These are phyloP conservation scores for Trichoderma asperellum DNA, from an alignment of 2,329 filamentous ascomycete species.

Conservation along the genomic window DNA sequence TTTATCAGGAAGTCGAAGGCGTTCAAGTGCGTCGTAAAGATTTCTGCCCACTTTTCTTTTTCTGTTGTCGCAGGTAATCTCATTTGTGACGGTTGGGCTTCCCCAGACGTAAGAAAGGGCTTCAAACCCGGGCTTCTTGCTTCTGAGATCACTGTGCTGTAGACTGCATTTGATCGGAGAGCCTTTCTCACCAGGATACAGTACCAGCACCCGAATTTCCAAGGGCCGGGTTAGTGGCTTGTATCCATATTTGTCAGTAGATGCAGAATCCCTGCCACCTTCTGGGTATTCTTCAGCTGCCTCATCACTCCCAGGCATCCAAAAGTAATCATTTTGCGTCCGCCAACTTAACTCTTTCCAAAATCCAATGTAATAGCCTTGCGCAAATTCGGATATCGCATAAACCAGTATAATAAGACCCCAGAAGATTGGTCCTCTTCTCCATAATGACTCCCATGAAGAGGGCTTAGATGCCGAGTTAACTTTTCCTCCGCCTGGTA, in stretches of 20 bases:
- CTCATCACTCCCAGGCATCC: background rate
- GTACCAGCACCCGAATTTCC: background rate
- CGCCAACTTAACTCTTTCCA: background rate
- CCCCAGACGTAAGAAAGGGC: background rate
- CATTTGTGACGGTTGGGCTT: background rate
- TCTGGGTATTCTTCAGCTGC: background rate
- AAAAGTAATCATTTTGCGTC: background rate
- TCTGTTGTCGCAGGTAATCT: background rate
- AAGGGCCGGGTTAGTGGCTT: background rate
- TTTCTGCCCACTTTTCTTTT: background rate
- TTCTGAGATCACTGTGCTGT: background rate
- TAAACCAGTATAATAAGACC: background rate
- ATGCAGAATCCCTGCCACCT: background rate
- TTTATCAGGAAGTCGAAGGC: background rate
- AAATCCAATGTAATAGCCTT: background rate
- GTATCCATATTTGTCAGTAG: background rate
- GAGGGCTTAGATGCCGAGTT: background rate
- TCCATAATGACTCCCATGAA: background rate
- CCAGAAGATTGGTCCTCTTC: background rate
- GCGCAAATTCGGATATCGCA: background rate
- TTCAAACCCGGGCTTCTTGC: background rate
- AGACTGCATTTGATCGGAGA: background rate
- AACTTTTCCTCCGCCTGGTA: background rate
- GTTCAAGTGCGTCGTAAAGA: background rate
- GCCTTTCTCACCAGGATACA: background rate